A percentile compares a stretch with the other conserved stretches of the same genome.
Evolutionary conservation across 352 stramenopile genomes (phyloP).

Genomic region (Phytophthora palmivora): DNA sequence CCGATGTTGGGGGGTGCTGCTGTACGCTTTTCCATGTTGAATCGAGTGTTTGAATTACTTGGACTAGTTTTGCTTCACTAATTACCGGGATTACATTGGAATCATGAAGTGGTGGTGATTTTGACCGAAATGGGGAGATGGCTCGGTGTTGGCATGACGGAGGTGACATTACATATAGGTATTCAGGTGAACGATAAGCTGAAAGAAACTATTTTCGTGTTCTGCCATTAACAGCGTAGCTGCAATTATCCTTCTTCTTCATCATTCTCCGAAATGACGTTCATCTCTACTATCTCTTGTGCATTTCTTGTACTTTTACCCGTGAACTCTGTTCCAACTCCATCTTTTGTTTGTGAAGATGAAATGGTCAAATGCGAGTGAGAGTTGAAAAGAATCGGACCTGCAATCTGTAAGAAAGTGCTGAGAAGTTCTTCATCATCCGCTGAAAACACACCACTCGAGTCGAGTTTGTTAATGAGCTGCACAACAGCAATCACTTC

Average conservation of each 20-base stretch:
- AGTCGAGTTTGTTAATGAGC: constrained; percentile 89
- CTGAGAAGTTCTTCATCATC: constrained; percentile 90
- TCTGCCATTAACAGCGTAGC: constrained; percentile 5
- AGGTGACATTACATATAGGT: constrained; percentile 14
- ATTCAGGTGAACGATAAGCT: neutral
- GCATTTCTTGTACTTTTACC: constrained; percentile 48
- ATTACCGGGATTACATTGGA: neutral
- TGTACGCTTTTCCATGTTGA: constrained; percentile 20
- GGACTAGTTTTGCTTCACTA: constrained; percentile 42
- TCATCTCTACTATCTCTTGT: constrained; percentile 76
- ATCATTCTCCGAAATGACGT: constrained; percentile 83
- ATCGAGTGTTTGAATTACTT: constrained; percentile 57
- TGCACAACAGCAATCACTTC: constrained; percentile 90
- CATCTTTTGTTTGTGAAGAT: constrained; percentile 51
- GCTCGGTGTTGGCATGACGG: neutral
- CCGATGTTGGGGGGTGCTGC: neutral
- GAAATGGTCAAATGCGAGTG: constrained; percentile 75
- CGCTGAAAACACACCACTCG: constrained; percentile 72
- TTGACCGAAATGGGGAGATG: constrained; percentile 3
- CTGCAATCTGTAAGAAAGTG: constrained; percentile 90
- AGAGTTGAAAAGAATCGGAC: constrained; percentile 88
- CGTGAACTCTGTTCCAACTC: constrained; percentile 63
- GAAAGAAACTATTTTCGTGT: constrained; percentile 35
- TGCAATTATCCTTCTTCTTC: constrained; percentile 60
- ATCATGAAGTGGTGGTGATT: neutral